Conservation (phyloP, 1,284 basidiomycete species). For the Somion occarium region DNA sequence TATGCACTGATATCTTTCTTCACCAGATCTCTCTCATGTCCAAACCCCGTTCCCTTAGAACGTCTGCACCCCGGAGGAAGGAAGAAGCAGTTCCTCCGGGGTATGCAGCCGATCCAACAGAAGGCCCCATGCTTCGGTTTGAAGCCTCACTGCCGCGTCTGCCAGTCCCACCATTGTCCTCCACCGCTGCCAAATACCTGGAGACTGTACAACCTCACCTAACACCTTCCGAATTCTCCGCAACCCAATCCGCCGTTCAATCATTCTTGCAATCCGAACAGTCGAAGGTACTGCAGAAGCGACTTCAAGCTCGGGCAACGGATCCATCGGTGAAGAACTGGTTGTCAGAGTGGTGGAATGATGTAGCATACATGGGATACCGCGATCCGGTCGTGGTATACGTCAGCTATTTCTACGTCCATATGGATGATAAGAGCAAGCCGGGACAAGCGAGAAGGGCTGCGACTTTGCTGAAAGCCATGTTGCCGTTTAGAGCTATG, state of each 20-base stretch:
- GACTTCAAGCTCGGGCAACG: slow-evolving; percentile 73
- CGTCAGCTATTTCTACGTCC: slow-evolving; percentile 95
- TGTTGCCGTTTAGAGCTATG: slow-evolving; percentile 78
- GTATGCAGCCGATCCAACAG: slow-evolving; percentile 41
- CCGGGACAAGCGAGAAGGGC: slow-evolving; percentile 65
- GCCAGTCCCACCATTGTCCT: slow-evolving; percentile 79
- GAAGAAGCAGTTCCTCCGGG: slow-evolving; percentile 32
- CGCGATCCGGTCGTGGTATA: slow-evolving; percentile 90
- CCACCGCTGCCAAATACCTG: slow-evolving; percentile 84
- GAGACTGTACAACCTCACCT: slow-evolving; percentile 78
- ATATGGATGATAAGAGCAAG: slow-evolving; percentile 63
- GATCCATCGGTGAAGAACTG: slow-evolving; percentile 69
- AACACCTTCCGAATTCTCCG: slow-evolving; percentile 54
- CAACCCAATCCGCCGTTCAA: slow-evolving; percentile 58
- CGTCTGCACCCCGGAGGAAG: slow-evolving; percentile 27
- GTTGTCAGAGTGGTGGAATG: slow-evolving; percentile 98
- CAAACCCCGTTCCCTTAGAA: slow-evolving; percentile 29
- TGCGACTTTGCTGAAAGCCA: slow-evolving; percentile 77
- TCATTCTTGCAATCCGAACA: slow-evolving; percentile 71
- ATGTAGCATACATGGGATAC: slow-evolving; percentile 82
- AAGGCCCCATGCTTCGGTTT: slow-evolving; percentile 73
- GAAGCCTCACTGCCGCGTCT: slow-evolving; percentile 78
- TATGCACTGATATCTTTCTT: too few relatives aligned
- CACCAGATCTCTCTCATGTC: slow-evolving; percentile 23
- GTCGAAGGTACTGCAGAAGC: slow-evolving; percentile 73